A percentile compares a stretch with the other conserved stretches of the same genome.
Evolutionary conservation across 495 filamentous ascomycete species (phyloP).

Genomic region (Sordaria brevicollis): DNA sequence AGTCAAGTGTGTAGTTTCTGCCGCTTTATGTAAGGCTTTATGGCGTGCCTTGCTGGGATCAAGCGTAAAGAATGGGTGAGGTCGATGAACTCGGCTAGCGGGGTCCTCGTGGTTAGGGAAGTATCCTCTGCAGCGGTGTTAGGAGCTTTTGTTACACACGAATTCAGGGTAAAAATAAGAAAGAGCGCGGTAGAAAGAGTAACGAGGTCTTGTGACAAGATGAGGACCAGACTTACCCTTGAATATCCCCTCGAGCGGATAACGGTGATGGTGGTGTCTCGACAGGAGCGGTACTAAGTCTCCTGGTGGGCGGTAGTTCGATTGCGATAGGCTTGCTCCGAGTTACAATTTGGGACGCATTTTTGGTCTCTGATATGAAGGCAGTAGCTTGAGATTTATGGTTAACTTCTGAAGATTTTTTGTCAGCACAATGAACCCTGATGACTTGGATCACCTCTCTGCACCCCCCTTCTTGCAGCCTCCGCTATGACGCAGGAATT

Average conservation of each 20-base stretch:
- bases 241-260: conserved; percentile 40
- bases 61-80: conserved; percentile 28
- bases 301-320: conserved; percentile 25
- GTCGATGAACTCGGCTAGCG: conserved; percentile 21
- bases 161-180: too few species aligned
- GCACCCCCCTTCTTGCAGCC: not conserved
- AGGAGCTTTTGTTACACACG: not conserved
- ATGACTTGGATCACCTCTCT: not conserved
- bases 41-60: conserved; percentile 27
- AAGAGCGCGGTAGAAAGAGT: not conserved
- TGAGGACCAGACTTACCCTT: conserved; percentile 37
- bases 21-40: conserved; percentile 19
- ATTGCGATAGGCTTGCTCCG: conserved; percentile 37
- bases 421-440: not conserved
- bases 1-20: conserved; percentile 11
- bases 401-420: not conserved
- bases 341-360: not conserved
- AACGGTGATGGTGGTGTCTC: conserved; percentile 33
- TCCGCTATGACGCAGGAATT: not conserved
- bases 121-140: conserved; percentile 28
- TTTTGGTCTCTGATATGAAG: not conserved
- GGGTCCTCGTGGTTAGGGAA: conserved; percentile 42
- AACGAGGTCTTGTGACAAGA: not conserved
- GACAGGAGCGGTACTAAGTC: conserved; percentile 19
- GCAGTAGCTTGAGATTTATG: not conserved